Conservation (phyloP, 306 rosid genomes). For the Phaseolus lunatus region DNA sequence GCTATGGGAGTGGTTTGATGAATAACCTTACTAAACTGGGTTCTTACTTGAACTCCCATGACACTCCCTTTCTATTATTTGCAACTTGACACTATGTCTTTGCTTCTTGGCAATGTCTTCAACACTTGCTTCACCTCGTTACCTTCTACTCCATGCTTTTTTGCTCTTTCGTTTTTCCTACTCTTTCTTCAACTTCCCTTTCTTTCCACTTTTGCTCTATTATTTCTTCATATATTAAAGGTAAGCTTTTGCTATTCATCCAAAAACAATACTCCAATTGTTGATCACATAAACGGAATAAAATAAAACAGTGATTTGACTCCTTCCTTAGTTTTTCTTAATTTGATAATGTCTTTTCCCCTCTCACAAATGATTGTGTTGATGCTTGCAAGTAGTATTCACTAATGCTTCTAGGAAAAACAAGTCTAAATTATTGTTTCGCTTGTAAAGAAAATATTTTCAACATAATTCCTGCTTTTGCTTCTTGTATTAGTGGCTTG, state of each 20-base stretch:
- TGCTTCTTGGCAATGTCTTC: slow-evolving; percentile 57
- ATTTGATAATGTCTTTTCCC: background rate
- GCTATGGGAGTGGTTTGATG: no score
- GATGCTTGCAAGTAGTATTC: background rate
- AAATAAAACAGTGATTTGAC: background rate
- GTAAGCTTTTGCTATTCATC: background rate
- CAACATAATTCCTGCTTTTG: background rate
- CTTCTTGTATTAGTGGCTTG: background rate
- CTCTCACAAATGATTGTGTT: background rate
- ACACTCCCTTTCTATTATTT: slow-evolving; percentile 23
- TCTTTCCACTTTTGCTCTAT: background rate
- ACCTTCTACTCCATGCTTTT: slow-evolving; percentile 24
- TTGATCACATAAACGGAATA: background rate
- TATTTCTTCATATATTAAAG: background rate
- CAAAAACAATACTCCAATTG: background rate
- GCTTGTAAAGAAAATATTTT: background rate
- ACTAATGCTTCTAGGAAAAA: background rate
- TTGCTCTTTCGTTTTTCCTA: slow-evolving; percentile 1
- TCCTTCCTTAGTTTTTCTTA: background rate
- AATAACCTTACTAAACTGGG: background rate
- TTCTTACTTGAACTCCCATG: slow-evolving; percentile 21
- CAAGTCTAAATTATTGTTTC: background rate
- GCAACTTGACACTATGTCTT: slow-evolving; percentile 20
- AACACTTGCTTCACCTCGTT: slow-evolving; percentile 20
- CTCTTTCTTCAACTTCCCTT: slow-evolving; percentile 35